Conservation (phyloP, 495 filamentous ascomycete genomes). For the Baudoinia panamericana region DNA sequence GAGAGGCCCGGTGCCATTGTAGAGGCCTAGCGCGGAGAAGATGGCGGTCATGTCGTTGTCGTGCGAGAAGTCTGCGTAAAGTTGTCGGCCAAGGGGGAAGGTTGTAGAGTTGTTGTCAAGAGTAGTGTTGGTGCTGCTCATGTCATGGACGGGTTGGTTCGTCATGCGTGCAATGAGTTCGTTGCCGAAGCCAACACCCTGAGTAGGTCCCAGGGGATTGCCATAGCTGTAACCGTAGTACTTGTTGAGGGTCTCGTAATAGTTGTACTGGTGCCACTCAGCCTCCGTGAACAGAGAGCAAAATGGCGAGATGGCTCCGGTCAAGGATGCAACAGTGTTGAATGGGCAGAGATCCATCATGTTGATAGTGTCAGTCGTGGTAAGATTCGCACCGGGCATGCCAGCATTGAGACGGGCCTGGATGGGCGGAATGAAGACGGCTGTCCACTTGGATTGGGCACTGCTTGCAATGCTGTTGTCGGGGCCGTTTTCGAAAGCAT, state of each 20-base stretch:
- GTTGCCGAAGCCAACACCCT: conserved; percentile 73
- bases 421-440: conserved; percentile 49
- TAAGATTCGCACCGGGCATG: conserved; percentile 49
- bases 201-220: conserved; percentile 61
- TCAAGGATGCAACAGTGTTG: conserved; percentile 48
- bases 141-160: conserved; percentile 47
- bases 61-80: conserved; percentile 81
- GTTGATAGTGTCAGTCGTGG: conserved; percentile 42
- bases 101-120: conserved; percentile 46
- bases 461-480: conserved; percentile 34
- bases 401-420: conserved; percentile 45
- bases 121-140: conserved; percentile 57
- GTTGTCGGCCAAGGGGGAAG: conserved; percentile 50
- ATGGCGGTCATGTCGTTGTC: conserved; percentile 71
- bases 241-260: conserved; percentile 55
- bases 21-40: conserved; percentile 61
- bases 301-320: conserved; percentile 43
- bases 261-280: conserved; percentile 55
- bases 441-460: conserved; percentile 41
- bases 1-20: conserved; percentile 31
- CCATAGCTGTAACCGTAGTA: conserved; percentile 70
- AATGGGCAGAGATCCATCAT: conserved; percentile 85
- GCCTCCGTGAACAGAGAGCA: conserved; percentile 53
- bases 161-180: conserved; percentile 75
- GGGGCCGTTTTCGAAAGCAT: conserved; percentile 43